Base-by-base conservation (phyloP, 108 stramenopile species). In the Skeletonema costatum region DNA sequence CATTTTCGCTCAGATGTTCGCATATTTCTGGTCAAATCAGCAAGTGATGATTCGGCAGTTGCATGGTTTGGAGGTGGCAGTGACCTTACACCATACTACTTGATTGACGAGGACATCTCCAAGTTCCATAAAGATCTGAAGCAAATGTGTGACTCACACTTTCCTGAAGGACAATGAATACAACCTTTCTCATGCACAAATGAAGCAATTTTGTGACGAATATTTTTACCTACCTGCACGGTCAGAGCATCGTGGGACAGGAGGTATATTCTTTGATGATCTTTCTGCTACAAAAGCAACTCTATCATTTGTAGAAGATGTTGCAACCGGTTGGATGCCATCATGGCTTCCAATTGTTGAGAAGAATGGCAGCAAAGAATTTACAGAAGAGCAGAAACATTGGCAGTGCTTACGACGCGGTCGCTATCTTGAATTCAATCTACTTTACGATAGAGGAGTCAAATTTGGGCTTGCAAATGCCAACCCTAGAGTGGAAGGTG, bases 181-280 rank as follows among this genome's bases (percentile, higher is more conserved):
- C 71, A 60, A 71, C 2, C 75, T 89, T 36, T 72, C 83, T 44
- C 95, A 96, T 68, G 60, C 46, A 14, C 19, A 58, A 17, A 87
- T 96, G 86, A 97, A 97, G 60, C 71, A 86, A 66, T 72, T 76
- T 5, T 96, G 96, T 72, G 96, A 97, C 70, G 96, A 92, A 31
- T 98, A 98, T 83, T 98, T 98, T 74, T 98, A 93, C 76, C 77
- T 98, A 31, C 97, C 97, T 0, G 92, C 93, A 32, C 74, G 97
- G 19, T 78, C 81, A 14, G 97, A 98, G 66, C 97, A 98, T 83
- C 89, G 97, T 32, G 97, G 97, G 5, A 93, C 93, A 14, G 97
- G 97, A 35, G 97, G 97, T 4, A 95, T 98, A 12, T 98, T 98
- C 82, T 98, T 95, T 77, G 97, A 98, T 76, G 97, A 98, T 74